These are phyloP conservation scores for Arxiozyma bovina DNA, from an alignment of 1,139 yeast genomes.

Conservation along the genomic window DNA sequence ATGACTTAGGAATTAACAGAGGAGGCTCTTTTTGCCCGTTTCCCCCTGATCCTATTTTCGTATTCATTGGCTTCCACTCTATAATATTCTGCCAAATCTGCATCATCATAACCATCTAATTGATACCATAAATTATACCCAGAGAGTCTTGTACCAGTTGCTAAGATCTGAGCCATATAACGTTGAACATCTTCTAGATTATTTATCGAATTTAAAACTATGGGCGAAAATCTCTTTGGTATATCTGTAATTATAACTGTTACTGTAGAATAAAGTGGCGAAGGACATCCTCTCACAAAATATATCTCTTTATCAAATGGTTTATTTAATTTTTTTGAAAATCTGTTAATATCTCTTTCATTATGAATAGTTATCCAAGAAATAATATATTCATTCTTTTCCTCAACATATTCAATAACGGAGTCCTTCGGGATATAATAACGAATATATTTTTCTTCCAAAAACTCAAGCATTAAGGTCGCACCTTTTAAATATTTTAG, in stretches of 20 bases:
- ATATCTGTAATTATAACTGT: slow-evolving; percentile 57
- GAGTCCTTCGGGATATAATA: slow-evolving; percentile 68
- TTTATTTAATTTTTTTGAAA: slow-evolving; percentile 14
- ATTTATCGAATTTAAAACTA: slow-evolving; percentile 61
- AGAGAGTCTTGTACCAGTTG: slow-evolving; percentile 52
- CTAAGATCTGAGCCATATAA: slow-evolving; percentile 54
- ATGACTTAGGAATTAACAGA: not conserved
- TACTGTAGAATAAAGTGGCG: slow-evolving; percentile 49
- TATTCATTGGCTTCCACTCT: slow-evolving; percentile 32
- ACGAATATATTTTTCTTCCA: slow-evolving; percentile 69
- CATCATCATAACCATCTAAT: slow-evolving; percentile 71
- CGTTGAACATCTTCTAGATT: slow-evolving; percentile 47
- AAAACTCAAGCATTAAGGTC: slow-evolving; percentile 73
- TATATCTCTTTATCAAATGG: slow-evolving; percentile 16
- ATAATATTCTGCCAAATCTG: slow-evolving; percentile 34
- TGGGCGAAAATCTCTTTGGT: slow-evolving; percentile 58
- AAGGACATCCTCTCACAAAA: slow-evolving; percentile 30
- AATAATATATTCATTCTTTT: slow-evolving; percentile 24
- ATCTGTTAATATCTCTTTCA: slow-evolving; percentile 20
- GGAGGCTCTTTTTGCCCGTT: slow-evolving; percentile 26
- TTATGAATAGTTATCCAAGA: slow-evolving; percentile 31
- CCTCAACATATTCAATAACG: slow-evolving; percentile 49
- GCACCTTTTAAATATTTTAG: slow-evolving; percentile 61
- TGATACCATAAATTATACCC: slow-evolving; percentile 75
- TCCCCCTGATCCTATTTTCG: slow-evolving; percentile 34